Conservation (phyloP, 495 filamentous ascomycete species). For the Tuber calosporum region DNA sequence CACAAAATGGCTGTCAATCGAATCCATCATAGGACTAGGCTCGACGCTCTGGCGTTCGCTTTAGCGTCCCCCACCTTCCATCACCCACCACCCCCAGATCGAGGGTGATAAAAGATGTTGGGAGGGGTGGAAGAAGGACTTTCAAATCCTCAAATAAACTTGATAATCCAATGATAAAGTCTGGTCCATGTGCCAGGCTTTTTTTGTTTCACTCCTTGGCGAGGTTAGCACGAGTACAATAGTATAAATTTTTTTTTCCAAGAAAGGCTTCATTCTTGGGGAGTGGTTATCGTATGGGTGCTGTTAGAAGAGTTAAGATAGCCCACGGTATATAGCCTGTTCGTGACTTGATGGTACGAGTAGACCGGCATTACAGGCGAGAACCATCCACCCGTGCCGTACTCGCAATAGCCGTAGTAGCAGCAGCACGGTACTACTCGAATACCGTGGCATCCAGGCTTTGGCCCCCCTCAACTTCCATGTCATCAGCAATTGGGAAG, state of each 20-base stretch:
- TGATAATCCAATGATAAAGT: no score
- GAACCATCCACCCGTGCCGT: background rate
- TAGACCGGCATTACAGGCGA: background rate
- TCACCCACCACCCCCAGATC: background rate
- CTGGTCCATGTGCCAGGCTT: background rate
- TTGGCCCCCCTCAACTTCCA: background rate
- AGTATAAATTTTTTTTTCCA: no score
- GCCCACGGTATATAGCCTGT: background rate
- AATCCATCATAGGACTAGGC: background rate
- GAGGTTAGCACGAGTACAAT: background rate
- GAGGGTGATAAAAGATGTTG: background rate
- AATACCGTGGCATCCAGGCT: background rate
- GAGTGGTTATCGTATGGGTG: background rate
- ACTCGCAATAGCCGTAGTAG: no score
- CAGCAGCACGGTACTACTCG: no score
- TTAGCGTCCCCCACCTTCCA: background rate
- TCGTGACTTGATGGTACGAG: background rate
- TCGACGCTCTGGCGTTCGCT: background rate
- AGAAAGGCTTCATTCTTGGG: background rate
- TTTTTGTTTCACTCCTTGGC: background rate
- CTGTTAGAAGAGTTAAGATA: background rate
- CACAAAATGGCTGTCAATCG: slow-evolving; percentile 1
- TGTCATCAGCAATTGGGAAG: background rate
- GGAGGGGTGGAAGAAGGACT: background rate
- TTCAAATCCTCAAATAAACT: no score